phyloP scores from a whole-genome alignment of 2,329 filamentous ascomycete species.

The Colletotrichum cuscutae region DNA sequence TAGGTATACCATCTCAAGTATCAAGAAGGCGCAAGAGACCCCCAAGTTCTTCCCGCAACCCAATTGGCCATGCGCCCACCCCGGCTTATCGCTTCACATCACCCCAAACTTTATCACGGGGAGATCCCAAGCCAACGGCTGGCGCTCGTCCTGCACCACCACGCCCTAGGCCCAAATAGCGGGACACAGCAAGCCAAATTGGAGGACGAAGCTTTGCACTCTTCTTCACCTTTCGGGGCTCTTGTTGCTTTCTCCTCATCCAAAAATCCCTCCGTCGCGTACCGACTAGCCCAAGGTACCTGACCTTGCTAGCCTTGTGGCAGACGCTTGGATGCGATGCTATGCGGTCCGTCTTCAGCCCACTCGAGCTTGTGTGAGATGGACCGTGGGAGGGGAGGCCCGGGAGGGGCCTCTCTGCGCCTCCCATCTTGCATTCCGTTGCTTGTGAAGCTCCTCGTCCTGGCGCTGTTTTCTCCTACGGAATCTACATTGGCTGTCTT shows the following conservation, averaged over 20 bases:
- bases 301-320: slow-evolving; percentile 10
- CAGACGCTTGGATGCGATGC: slow-evolving; percentile 13
- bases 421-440: not conserved
- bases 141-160: not conserved
- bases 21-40: not conserved
- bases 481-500: not conserved
- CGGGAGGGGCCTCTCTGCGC: not conserved
- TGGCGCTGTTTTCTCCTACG: slow-evolving; percentile 1
- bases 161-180: slow-evolving; percentile 5
- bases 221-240: not conserved
- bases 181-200: not conserved
- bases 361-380: not conserved
- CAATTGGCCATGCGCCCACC: slow-evolving; percentile 14
- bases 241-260: not conserved
- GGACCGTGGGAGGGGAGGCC: not conserved
- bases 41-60: not conserved
- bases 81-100: slow-evolving; percentile 11
- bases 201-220: not conserved
- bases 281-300: not conserved
- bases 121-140: slow-evolving; percentile 24
- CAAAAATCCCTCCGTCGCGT: not conserved
- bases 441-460: not conserved
- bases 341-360: slow-evolving; percentile 10
- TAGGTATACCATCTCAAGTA: not conserved
- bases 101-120: slow-evolving; percentile 17